Evolutionary conservation across 2,329 filamentous ascomycete species (phyloP).

Genomic region (Curvularia spicifera): DNA sequence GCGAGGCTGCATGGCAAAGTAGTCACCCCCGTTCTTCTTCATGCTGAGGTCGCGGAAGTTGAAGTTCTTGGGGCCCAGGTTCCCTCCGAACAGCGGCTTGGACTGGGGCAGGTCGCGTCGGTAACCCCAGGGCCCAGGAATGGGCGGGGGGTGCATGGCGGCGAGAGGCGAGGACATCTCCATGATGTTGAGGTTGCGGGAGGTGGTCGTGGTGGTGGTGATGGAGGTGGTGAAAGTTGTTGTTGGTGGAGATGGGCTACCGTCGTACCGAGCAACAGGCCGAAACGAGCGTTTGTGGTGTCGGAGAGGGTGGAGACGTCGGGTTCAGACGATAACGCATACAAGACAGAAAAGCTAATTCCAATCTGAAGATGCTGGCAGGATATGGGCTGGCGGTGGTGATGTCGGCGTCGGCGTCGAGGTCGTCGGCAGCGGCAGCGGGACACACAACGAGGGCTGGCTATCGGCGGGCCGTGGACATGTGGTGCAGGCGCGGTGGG

Average conservation of each 20-base stretch:
- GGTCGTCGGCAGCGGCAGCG: background rate
- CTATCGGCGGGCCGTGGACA: constrained; percentile 32
- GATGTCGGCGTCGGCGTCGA: background rate
- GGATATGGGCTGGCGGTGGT: constrained; percentile 30
- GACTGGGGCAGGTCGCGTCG: constrained; percentile 61
- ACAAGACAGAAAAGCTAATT: constrained; percentile 50
- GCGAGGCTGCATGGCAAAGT: constrained; percentile 79
- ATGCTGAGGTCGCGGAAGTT: constrained; percentile 77
- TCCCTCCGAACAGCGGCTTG: constrained; percentile 60
- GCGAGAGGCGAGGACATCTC: constrained; percentile 93
- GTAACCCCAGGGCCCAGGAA: constrained; percentile 69
- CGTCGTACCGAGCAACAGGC: constrained; percentile 61
- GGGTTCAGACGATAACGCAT: constrained; percentile 43
- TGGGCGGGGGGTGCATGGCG: constrained; percentile 80
- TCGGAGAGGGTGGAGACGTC: constrained; percentile 3
- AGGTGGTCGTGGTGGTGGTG: constrained; percentile 47
- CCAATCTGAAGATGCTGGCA: constrained; percentile 49
- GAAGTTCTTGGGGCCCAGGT: constrained; percentile 69
- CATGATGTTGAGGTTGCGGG: constrained; percentile 60
- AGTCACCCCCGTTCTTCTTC: constrained; percentile 75
- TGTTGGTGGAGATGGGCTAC: constrained; percentile 15
- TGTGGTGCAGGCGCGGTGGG: constrained; percentile 30
- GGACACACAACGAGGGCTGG: constrained; percentile 18
- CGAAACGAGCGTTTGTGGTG: constrained; percentile 32
- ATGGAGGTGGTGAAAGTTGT: background rate